Evolutionary conservation across 768 basidiomycete genomes (phyloP).

Genomic region (Strobilomyces echinocephalus): DNA sequence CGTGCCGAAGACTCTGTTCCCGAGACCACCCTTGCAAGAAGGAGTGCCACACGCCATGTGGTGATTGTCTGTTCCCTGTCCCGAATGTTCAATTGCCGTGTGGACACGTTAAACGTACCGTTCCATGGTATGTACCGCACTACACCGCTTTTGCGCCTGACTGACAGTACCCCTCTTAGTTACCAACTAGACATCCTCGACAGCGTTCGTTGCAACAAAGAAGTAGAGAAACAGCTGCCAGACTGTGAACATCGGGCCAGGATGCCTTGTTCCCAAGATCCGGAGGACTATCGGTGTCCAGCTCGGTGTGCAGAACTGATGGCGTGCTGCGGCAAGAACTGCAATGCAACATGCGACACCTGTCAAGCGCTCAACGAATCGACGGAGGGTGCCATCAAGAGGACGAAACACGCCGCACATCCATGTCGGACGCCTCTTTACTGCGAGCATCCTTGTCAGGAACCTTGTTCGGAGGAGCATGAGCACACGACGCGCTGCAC

Average conservation of each 20-base stretch:
- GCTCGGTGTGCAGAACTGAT: conserved; percentile 40
- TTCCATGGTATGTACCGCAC: conserved; percentile 44
- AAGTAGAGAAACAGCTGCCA: conserved; percentile 41
- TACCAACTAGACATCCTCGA: conserved; percentile 42
- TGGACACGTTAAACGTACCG: conserved; percentile 41
- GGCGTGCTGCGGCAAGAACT: conserved; percentile 50
- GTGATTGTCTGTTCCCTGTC: conserved; percentile 46
- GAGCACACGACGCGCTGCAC: conserved; percentile 45
- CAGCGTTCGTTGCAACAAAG: conserved; percentile 39
- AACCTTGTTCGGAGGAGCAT: conserved; percentile 47
- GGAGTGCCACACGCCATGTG: conserved; percentile 49
- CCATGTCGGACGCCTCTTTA: conserved; percentile 47
- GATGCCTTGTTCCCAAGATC: conserved; percentile 47
- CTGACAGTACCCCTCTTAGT: conserved; percentile 29
- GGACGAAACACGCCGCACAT: conserved; percentile 40
- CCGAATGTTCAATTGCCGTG: conserved; percentile 50
- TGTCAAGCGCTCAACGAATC: conserved; percentile 37
- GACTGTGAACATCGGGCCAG: conserved; percentile 50
- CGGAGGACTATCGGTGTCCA: conserved; percentile 36
- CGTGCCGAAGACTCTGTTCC: conserved; percentile 49
- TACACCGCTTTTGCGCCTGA: background rate
- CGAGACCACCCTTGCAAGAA: conserved; percentile 56
- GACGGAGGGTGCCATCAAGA: conserved; percentile 9
- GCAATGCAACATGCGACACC: conserved; percentile 43
- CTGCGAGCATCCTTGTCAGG: conserved; percentile 53